Evolutionary conservation across 352 stramenopile genomes (phyloP).

Genomic region (Phytophthora lateralis): DNA sequence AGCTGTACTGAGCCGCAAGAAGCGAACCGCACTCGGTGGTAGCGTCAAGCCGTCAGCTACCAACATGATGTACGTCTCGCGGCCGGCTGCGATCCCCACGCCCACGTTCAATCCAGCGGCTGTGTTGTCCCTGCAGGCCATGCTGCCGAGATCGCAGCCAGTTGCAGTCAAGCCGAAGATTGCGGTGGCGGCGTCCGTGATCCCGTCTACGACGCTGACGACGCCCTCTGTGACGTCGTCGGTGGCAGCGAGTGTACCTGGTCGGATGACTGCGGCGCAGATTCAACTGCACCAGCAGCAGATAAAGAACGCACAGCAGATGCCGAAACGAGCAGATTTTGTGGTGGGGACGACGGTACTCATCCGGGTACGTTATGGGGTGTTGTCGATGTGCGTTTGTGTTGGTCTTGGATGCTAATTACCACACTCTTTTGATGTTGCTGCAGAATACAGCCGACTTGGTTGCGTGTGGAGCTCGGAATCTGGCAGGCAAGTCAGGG

Average conservation of each 20-base stretch:
- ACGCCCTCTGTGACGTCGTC: slow-evolving; percentile 24
- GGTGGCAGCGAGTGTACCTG: slow-evolving; percentile 16
- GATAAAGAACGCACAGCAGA: slow-evolving; percentile 35
- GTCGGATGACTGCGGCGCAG: slow-evolving; percentile 32
- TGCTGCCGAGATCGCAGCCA: slow-evolving; percentile 35
- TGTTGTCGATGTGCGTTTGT: not conserved
- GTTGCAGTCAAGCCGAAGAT: slow-evolving; percentile 41
- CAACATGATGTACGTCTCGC: slow-evolving; percentile 31
- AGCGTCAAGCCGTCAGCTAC: slow-evolving; percentile 31
- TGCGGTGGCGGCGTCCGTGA: slow-evolving; percentile 25
- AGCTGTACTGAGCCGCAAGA: slow-evolving; percentile 75
- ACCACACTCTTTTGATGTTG: not conserved
- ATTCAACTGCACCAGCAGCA: slow-evolving; percentile 46
- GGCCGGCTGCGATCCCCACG: slow-evolving; percentile 24
- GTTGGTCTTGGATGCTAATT: not conserved
- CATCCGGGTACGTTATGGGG: slow-evolving; percentile 53
- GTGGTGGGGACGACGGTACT: slow-evolving; percentile 65
- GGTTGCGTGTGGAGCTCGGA: slow-evolving; percentile 72
- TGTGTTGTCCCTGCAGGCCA: slow-evolving; percentile 38
- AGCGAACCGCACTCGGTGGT: slow-evolving; percentile 42
- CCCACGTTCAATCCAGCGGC: slow-evolving; percentile 38
- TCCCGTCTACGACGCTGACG: slow-evolving; percentile 34
- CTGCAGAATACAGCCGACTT: slow-evolving; percentile 72
- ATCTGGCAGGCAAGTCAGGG: slow-evolving; percentile 75
- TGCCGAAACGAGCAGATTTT: slow-evolving; percentile 65